These are phyloP conservation scores for Leccinum pellstonianum DNA, from an alignment of 768 basidiomycete genomes.

Conservation along the genomic window DNA sequence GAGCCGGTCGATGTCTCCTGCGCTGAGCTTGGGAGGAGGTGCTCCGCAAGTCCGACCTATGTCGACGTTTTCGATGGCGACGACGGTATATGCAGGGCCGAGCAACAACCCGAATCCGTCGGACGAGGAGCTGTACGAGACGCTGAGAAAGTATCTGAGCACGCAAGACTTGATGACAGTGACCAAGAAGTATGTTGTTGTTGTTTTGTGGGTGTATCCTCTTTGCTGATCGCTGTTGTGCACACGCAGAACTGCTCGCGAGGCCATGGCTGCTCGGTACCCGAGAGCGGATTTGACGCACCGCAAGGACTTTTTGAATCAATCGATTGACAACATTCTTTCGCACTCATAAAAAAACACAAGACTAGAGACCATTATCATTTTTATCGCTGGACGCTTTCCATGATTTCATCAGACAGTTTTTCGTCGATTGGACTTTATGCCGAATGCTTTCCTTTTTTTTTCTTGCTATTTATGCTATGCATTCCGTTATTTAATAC, in stretches of 20 bases:
- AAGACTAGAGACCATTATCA: background rate
- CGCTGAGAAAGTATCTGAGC: slow-evolving; percentile 56
- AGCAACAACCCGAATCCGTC: slow-evolving; percentile 54
- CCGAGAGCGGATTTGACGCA: slow-evolving; percentile 61
- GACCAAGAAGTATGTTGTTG: slow-evolving; percentile 56
- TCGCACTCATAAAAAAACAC: slow-evolving; percentile 44
- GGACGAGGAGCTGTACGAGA: slow-evolving; percentile 58
- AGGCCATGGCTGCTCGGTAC: slow-evolving; percentile 60
- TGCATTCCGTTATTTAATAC: slow-evolving; percentile 5
- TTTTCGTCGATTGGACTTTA: slow-evolving; percentile 10
- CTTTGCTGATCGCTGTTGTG: slow-evolving; percentile 5
- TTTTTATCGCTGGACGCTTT: slow-evolving; percentile 3
- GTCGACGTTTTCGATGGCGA: slow-evolving; percentile 63
- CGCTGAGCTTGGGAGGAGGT: slow-evolving; percentile 27
- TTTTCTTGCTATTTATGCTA: background rate
- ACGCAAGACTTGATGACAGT: slow-evolving; percentile 73
- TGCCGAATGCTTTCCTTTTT: slow-evolving; percentile 7
- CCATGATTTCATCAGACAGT: background rate
- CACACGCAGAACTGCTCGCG: slow-evolving; percentile 51
- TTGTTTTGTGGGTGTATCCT: background rate
- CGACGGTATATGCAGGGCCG: slow-evolving; percentile 50
- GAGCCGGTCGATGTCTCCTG: slow-evolving; percentile 34
- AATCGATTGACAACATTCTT: slow-evolving; percentile 64
- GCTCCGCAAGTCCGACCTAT: slow-evolving; percentile 42
- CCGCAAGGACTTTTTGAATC: slow-evolving; percentile 64